A percentile compares a stretch with the other conserved stretches of the same genome.
phyloP scores from a whole-genome alignment of 345 rosid genomes.

The Boechera stricta region DNA sequence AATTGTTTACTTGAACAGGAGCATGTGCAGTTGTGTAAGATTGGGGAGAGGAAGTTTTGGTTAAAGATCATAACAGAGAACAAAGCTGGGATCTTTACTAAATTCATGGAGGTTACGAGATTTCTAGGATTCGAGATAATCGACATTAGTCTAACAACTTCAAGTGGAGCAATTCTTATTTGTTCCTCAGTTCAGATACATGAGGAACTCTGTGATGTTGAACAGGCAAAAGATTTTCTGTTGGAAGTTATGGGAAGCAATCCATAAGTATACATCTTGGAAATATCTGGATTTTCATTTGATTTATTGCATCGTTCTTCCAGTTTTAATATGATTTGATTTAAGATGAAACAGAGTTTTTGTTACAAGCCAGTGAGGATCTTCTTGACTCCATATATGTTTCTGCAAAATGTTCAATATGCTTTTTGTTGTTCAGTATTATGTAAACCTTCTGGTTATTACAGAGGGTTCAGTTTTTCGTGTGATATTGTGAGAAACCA shows the following conservation, averaged over 20 bases:
- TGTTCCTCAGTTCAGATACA: conserved; percentile 61
- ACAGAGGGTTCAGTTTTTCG: neutral
- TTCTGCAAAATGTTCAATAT: neutral
- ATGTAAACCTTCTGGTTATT: neutral
- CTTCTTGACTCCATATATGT: neutral
- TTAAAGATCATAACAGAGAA: conserved; percentile 68
- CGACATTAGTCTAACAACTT: conserved; percentile 63
- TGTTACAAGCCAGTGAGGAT: conserved; percentile 18
- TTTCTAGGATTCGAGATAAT: conserved; percentile 60
- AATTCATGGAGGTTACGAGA: conserved; percentile 61
- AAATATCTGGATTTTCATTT: neutral
- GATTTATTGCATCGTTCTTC: neutral
- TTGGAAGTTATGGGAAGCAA: conserved; percentile 36
- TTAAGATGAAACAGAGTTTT: neutral
- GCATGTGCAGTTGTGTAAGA: conserved; percentile 58
- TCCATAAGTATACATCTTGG: conserved; percentile 22
- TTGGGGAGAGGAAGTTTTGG: conserved; percentile 65
- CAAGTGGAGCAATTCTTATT: conserved; percentile 61
- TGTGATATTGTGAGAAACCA: neutral
- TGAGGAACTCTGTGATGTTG: conserved; percentile 30
- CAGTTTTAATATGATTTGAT: conserved; percentile 7
- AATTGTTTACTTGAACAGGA: conserved; percentile 47
- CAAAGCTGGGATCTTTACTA: conserved; percentile 62
- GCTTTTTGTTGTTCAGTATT: neutral
- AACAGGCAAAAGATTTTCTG: conserved; percentile 29